Conservation (phyloP, 768 basidiomycete species). For the Kwoniella sp. region DNA sequence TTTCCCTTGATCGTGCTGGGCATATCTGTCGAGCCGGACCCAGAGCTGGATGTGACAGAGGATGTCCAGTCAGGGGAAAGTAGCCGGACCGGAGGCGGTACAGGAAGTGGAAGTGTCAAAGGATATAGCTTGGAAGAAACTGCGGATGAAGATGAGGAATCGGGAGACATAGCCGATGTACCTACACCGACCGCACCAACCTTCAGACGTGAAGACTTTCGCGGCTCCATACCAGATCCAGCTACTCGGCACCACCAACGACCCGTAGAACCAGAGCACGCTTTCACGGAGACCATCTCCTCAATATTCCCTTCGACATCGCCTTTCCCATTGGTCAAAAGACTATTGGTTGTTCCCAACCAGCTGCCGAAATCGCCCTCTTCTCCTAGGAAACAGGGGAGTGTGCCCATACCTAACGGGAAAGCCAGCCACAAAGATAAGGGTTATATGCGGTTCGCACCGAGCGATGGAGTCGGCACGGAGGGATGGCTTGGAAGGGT, state of each 20-base stretch:
- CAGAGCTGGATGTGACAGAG: conserved; percentile 29
- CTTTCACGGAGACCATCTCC: conserved; percentile 68
- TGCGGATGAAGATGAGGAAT: conserved; percentile 22
- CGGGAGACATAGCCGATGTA: conserved; percentile 29
- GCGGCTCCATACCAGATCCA: conserved; percentile 3
- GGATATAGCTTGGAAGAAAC: conserved; percentile 32
- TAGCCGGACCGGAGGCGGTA: not conserved
- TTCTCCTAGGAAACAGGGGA: conserved; percentile 56
- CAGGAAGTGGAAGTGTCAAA: conserved; percentile 49
- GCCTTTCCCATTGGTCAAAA: conserved; percentile 72
- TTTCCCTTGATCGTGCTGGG: conserved; percentile 88
- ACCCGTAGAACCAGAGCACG: conserved; percentile 59
- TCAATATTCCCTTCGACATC: conserved; percentile 69
- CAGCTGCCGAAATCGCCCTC: conserved; percentile 27
- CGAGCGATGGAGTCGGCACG: conserved; percentile 64
- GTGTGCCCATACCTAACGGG: not conserved
- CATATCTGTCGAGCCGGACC: conserved; percentile 68
- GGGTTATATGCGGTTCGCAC: conserved; percentile 63
- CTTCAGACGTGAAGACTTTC: conserved; percentile 10
- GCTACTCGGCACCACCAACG: no score
- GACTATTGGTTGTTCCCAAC: conserved; percentile 35
- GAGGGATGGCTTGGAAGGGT: conserved; percentile 83
- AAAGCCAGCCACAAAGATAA: conserved; percentile 59
- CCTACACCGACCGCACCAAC: conserved; percentile 31
- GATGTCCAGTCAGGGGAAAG: not conserved